Conservation (phyloP, 148 eudicot species). For the Rhododendron henanense region DNA sequence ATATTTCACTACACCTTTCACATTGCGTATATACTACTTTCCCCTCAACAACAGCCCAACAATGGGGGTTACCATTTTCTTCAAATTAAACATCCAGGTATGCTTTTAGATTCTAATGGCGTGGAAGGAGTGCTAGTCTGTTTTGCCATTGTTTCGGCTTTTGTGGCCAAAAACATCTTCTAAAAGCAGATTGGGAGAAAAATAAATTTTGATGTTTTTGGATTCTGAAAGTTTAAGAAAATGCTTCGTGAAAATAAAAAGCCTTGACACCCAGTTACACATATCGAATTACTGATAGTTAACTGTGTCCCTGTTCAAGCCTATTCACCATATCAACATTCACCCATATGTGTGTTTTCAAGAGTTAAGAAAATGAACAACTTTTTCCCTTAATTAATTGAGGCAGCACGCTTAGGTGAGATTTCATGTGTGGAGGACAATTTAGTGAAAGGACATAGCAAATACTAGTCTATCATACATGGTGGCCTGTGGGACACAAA, state of each 20-base stretch:
- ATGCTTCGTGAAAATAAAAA: not conserved
- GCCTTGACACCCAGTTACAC: not conserved
- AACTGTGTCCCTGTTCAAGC: not conserved
- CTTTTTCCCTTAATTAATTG: not conserved
- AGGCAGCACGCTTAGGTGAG: not conserved
- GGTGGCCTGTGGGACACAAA: not conserved
- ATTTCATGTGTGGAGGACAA: not conserved
- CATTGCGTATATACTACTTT: not conserved
- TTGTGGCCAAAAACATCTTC: not conserved
- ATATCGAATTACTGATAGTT: not conserved
- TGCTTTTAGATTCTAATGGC: too few relatives aligned
- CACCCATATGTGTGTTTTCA: not conserved
- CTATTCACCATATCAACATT: not conserved
- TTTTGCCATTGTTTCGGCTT: not conserved
- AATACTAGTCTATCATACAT: not conserved
- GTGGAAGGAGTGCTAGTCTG: not conserved
- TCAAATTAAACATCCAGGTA: too few relatives aligned
- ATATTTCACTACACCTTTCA: not conserved
- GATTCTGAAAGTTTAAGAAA: not conserved
- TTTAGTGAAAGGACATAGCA: not conserved
- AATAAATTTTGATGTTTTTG: not conserved
- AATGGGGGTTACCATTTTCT: too few relatives aligned
- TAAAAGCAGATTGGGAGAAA: not conserved
- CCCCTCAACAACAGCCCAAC: not conserved
- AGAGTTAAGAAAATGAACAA: conserved; percentile 1